Evolutionary conservation across 352 stramenopile species (phyloP).

Genomic region (Phytophthora rubi): DNA sequence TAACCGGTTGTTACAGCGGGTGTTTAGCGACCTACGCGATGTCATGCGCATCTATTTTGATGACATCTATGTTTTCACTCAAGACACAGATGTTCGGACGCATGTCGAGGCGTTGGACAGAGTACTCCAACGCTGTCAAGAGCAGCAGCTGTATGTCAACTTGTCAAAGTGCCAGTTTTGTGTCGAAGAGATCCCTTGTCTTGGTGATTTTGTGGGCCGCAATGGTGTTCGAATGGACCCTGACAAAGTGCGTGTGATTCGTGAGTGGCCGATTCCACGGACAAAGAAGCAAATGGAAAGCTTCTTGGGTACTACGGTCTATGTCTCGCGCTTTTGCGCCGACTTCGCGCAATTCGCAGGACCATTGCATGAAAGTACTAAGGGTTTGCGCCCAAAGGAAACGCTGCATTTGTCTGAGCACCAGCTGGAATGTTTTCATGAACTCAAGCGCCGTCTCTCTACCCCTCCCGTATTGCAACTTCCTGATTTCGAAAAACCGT

Average conservation of each 20-base stretch:
- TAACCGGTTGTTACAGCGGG: background rate
- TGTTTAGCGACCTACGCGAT: background rate
- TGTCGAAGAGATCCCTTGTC: no score
- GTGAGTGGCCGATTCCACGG: no score
- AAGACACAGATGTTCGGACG: background rate
- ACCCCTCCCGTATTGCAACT: constrained; percentile 1
- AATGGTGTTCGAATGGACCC: no score
- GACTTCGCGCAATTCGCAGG: no score
- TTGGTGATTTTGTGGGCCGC: no score
- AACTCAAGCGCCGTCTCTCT: background rate
- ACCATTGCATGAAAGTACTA: no score
- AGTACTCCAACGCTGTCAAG: background rate
- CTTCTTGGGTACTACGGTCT: no score
- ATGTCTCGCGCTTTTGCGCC: no score
- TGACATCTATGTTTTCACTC: background rate
- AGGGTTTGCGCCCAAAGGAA: no score
- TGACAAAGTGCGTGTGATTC: no score
- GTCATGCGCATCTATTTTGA: background rate
- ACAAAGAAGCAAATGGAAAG: no score
- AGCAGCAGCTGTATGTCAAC: background rate
- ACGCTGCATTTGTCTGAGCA: no score
- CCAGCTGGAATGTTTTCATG: background rate
- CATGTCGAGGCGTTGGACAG: background rate
- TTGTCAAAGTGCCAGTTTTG: background rate
- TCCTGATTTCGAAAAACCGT: constrained; percentile 6